These are phyloP conservation scores for Arthrobotrys entomopaga DNA, from an alignment of 2,329 filamentous ascomycete genomes.

Conservation along the genomic window DNA sequence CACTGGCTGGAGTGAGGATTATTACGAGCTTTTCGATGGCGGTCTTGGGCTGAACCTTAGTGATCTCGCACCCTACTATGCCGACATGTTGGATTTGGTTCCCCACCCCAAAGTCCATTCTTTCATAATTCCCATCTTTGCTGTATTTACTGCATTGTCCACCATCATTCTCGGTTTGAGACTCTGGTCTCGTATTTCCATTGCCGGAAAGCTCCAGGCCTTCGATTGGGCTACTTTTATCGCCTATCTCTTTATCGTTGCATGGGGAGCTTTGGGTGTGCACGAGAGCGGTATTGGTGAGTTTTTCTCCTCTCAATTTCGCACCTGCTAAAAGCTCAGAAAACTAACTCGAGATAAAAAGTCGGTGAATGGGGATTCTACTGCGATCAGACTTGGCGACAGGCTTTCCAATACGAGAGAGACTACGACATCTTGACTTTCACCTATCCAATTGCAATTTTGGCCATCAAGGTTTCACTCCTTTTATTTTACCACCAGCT, in stretches of 20 bases:
- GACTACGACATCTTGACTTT: slow-evolving; percentile 50
- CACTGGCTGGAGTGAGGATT: slow-evolving; percentile 47
- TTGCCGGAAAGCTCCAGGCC: slow-evolving; percentile 45
- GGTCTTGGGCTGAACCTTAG: slow-evolving; percentile 41
- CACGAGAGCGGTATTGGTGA: slow-evolving; percentile 48
- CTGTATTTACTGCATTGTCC: slow-evolving; percentile 39
- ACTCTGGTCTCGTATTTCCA: slow-evolving; percentile 50
- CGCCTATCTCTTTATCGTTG: slow-evolving; percentile 37
- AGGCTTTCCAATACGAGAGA: slow-evolving; percentile 38
- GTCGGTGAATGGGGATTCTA: slow-evolving; percentile 49
- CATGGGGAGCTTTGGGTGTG: slow-evolving; percentile 35
- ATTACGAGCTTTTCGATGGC: slow-evolving; percentile 39
- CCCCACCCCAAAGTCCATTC: slow-evolving; percentile 42
- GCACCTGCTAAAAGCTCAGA: not conserved
- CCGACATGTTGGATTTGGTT: slow-evolving; percentile 30
- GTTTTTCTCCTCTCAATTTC: not conserved
- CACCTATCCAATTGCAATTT: slow-evolving; percentile 44
- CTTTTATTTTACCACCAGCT: slow-evolving; percentile 51
- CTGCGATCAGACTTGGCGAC: slow-evolving; percentile 44
- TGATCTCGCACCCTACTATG: slow-evolving; percentile 38
- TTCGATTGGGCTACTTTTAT: slow-evolving; percentile 45
- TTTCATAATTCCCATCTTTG: slow-evolving; percentile 47
- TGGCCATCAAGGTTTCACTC: slow-evolving; percentile 48
- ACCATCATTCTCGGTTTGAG: slow-evolving; percentile 41
- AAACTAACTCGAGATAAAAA: slow-evolving; percentile 16